phyloP scores from a whole-genome alignment of 768 basidiomycete species.

The Suillus discolor region DNA sequence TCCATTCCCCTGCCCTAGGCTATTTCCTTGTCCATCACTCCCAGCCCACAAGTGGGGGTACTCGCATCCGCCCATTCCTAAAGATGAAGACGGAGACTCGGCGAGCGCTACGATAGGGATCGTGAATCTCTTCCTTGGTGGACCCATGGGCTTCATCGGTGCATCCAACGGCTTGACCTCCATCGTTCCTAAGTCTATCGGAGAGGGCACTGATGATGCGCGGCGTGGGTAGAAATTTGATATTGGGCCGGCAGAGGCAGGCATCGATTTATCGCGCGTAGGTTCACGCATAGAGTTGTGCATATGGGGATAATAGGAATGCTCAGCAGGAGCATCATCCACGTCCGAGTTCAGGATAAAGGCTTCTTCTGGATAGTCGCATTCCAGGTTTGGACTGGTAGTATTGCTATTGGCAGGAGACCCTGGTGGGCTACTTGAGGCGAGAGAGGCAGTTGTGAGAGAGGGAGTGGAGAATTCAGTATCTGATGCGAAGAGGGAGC shows the following conservation, averaged over 20 bases:
- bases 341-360: constrained; percentile 16
- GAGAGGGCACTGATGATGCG: not conserved
- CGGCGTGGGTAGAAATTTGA: constrained; percentile 11
- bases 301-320: constrained; percentile 13
- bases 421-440: constrained; percentile 15
- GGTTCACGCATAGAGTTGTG: not conserved
- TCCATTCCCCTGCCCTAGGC: not conserved
- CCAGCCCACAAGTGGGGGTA: not conserved
- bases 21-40: not conserved
- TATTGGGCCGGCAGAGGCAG: not conserved
- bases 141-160: not conserved
- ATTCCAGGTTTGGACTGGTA: not conserved
- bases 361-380: not conserved
- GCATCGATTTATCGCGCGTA: not conserved
- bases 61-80: not conserved
- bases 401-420: constrained; percentile 5
- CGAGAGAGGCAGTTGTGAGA: constrained; percentile 16
- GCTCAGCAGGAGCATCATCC: not conserved
- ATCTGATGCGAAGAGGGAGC: constrained; percentile 11
- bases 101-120: constrained; percentile 1
- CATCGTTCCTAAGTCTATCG: not conserved
- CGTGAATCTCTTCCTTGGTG: not conserved
- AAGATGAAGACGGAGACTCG: not conserved
- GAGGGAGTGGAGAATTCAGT: constrained; percentile 18
- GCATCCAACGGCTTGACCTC: not conserved